Evolutionary conservation across 345 rosid species (phyloP).

Genomic region (Eucalyptus shirleyi): DNA sequence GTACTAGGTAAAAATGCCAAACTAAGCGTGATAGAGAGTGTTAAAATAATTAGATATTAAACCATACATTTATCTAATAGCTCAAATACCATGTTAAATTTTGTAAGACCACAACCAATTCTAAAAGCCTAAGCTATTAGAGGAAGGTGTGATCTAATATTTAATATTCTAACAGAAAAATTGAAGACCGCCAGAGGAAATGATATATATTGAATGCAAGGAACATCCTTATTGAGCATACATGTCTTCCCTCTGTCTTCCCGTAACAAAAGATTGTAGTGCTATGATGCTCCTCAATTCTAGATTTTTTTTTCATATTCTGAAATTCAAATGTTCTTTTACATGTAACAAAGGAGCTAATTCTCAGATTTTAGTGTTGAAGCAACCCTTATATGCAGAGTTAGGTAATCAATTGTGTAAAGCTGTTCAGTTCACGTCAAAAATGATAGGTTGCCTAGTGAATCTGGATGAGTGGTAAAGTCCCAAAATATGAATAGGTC

Average conservation of each 20-base stretch:
- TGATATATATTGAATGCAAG: too few species aligned
- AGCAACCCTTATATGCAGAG: background rate
- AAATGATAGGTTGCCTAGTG: background rate
- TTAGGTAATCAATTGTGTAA: background rate
- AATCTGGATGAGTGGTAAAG: background rate
- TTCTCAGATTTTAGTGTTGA: background rate
- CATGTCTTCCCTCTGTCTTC: background rate
- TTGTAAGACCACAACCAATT: too few species aligned
- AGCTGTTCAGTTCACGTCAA: background rate
- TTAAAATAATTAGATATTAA: too few species aligned
- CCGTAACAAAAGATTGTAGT: background rate
- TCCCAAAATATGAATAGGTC: background rate
- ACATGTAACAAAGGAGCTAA: background rate
- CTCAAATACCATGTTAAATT: too few species aligned
- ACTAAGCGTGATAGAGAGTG: too few species aligned
- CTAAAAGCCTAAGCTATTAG: too few species aligned
- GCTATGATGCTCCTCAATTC: background rate
- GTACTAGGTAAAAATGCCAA: too few species aligned
- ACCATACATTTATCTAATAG: accelerated
- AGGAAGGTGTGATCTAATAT: too few species aligned
- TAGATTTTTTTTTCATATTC: background rate
- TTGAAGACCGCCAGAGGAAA: background rate
- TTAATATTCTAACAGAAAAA: background rate
- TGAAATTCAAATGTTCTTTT: background rate
- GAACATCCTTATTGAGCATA: background rate